These are phyloP conservation scores for Angomonas desouzai DNA, from an alignment of 208 protist genomes.

Conservation along the genomic window DNA sequence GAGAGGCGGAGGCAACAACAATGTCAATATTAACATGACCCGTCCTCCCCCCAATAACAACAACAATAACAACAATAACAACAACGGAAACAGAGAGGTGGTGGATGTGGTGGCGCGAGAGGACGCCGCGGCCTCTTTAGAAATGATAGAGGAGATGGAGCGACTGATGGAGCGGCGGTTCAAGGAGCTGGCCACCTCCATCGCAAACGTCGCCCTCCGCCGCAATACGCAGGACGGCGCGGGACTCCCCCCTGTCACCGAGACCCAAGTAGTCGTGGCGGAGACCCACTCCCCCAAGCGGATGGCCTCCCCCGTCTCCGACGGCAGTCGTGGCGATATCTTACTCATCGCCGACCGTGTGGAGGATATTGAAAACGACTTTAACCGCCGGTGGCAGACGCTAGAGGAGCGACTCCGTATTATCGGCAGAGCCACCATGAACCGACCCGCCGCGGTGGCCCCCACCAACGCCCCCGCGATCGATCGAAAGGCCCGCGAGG, in stretches of 20 bases:
- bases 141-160: slow-evolving; percentile 63
- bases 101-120: slow-evolving; percentile 74
- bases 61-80: slow-evolving; percentile 1
- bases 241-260: background rate
- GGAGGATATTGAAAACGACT: slow-evolving; percentile 74
- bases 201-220: slow-evolving; percentile 39
- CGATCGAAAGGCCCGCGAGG: slow-evolving; percentile 84
- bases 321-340: slow-evolving; percentile 51
- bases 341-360: slow-evolving; percentile 40
- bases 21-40: background rate
- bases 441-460: slow-evolving; percentile 17
- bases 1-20: background rate
- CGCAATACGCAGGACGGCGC: slow-evolving; percentile 15
- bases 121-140: slow-evolving; percentile 62
- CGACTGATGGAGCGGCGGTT: slow-evolving; percentile 57
- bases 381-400: slow-evolving; percentile 63
- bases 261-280: background rate
- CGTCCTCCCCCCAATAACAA: background rate
- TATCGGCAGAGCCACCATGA: slow-evolving; percentile 70
- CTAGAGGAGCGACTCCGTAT: slow-evolving; percentile 85
- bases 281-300: background rate
- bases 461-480: slow-evolving; percentile 24
- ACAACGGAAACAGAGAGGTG: slow-evolving; percentile 7
- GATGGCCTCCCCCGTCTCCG: slow-evolving; percentile 16
- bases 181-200: slow-evolving; percentile 43